Percentiles rank a stretch among this genome's conserved stretches.
Evolutionary conservation across 2,329 filamentous ascomycete genomes (phyloP).

Genomic region (Periconia macrospinosa): DNA sequence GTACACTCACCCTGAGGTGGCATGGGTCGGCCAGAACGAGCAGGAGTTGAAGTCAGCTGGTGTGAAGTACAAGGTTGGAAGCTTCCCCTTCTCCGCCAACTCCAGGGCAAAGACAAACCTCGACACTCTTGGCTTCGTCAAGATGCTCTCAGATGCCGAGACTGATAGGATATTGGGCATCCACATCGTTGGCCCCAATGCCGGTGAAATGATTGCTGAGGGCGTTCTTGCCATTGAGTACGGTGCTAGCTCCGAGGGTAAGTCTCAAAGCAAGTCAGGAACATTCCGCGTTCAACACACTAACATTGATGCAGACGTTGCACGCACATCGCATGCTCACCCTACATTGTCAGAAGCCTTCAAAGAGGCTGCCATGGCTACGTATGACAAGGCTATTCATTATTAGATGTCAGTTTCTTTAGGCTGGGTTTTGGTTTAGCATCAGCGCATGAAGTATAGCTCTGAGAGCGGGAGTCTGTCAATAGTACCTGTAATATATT

Average conservation of each 20-base stretch:
- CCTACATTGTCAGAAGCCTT: conserved; percentile 95
- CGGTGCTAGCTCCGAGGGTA: conserved; percentile 88
- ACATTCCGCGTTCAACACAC: background rate
- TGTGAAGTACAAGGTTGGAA: conserved; percentile 89
- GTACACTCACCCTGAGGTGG: conserved; percentile 98
- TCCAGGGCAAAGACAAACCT: conserved; percentile 98
- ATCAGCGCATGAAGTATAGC: conserved; percentile 40
- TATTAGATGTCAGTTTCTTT: conserved; percentile 58
- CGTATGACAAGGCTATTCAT: conserved; percentile 93
- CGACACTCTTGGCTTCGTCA: conserved; percentile 93
- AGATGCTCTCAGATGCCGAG: conserved; percentile 95
- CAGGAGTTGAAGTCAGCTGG: conserved; percentile 89
- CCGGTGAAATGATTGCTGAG: conserved; percentile 99
- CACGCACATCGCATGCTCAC: conserved; percentile 91
- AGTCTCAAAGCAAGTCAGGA: conserved; percentile 48
- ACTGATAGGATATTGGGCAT: conserved; percentile 94
- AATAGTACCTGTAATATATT: conserved; percentile 46
- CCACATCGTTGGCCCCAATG: conserved; percentile 94
- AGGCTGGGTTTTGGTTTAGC: conserved; percentile 30
- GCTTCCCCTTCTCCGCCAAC: conserved; percentile 98
- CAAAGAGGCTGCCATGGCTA: conserved; percentile 99
- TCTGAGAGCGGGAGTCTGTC: conserved; percentile 43
- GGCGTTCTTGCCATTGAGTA: conserved; percentile 95
- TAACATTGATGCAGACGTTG: conserved; percentile 36
- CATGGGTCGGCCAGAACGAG: conserved; percentile 98